Percentiles rank a stretch among this genome's conserved stretches.
Evolutionary conservation across 169 alveolate species (phyloP).

Genomic region (Eimeria acervulina): DNA sequence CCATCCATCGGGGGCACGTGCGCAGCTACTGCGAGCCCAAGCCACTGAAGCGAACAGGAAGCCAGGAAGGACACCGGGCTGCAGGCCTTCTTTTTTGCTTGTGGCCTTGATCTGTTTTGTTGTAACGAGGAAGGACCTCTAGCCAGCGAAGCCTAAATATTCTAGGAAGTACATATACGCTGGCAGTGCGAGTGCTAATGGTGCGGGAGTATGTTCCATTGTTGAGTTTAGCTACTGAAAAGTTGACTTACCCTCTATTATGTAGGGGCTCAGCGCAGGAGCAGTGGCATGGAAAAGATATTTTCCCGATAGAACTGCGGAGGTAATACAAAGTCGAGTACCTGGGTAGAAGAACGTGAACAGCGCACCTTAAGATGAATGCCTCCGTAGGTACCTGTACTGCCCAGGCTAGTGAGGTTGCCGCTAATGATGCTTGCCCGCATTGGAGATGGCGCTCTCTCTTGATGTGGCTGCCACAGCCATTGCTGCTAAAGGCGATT

Average conservation of each 20-base stretch:
- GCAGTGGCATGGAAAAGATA: neutral
- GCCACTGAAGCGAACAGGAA: neutral
- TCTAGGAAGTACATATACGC: neutral
- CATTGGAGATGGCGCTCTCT: constrained; percentile 72
- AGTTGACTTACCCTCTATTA: neutral
- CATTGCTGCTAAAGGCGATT: constrained; percentile 20
- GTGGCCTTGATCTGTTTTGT: neutral
- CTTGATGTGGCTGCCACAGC: constrained; percentile 72
- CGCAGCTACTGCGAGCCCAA: neutral
- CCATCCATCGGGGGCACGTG: neutral
- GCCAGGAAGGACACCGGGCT: neutral
- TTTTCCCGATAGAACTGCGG: neutral
- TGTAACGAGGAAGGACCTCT: neutral
- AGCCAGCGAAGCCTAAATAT: neutral
- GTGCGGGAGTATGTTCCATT: neutral
- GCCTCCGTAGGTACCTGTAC: neutral
- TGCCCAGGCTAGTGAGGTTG: neutral
- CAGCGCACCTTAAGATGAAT: constrained; percentile 5
- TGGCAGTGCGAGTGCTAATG: neutral
- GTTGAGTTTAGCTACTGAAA: neutral
- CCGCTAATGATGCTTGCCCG: constrained; percentile 25
- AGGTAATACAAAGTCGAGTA: neutral
- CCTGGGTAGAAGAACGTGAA: constrained; percentile 2
- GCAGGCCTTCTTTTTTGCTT: neutral
- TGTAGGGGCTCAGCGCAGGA: neutral